These are phyloP conservation scores for Neurospora tetrasperma DNA, from an alignment of 495 filamentous ascomycete genomes.

Conservation along the genomic window DNA sequence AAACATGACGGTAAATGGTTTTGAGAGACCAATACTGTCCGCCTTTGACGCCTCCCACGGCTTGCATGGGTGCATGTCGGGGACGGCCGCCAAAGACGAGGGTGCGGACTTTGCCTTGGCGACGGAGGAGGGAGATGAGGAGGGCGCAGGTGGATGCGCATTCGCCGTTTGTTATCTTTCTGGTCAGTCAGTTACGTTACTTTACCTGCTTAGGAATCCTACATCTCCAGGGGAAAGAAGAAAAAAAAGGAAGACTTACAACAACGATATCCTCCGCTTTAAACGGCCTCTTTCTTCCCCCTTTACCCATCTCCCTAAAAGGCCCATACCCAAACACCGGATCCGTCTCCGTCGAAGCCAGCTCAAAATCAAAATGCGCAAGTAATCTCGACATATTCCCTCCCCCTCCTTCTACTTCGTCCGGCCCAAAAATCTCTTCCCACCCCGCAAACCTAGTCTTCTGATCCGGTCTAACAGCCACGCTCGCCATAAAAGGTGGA, in stretches of 20 bases:
- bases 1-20: not conserved
- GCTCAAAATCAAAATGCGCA: not conserved
- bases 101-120: not conserved
- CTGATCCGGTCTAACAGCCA: not conserved
- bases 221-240: too few relatives aligned
- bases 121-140: not conserved
- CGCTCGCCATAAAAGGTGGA: not conserved
- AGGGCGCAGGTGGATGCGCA: conserved; percentile 2
- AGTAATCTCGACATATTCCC: not conserved
- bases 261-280: not conserved
- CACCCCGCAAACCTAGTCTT: not conserved
- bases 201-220: too few relatives aligned
- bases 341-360: rapidly evolving
- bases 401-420: not conserved
- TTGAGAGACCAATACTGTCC: not conserved
- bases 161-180: not conserved
- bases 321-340: not conserved
- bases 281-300: not conserved
- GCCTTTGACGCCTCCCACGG: not conserved
- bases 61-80: not conserved
- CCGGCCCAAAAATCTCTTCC: not conserved
- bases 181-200: too few relatives aligned
- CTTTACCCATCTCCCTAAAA: too few relatives aligned
- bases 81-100: not conserved
- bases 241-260: not conserved